A percentile compares a stretch with the other conserved stretches of the same genome.
Conservation (phyloP, 2,329 filamentous ascomycete species). For the Septoria linicola region DNA sequence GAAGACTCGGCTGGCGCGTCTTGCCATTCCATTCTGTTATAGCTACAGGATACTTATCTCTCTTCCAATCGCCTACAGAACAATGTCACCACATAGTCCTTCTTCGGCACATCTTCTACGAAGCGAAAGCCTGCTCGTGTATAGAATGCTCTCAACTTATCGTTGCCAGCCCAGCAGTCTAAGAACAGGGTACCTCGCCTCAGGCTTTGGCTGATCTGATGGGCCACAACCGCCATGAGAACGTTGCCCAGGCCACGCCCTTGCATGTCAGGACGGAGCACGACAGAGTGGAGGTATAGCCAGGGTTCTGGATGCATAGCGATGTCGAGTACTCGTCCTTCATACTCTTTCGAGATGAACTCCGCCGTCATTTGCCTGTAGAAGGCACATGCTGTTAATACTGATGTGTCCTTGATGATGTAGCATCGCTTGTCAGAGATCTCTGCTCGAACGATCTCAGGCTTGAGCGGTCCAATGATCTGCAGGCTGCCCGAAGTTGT, state of each 20-base stretch:
- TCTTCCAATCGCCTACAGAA: slow-evolving; percentile 4
- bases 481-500: slow-evolving; percentile 19
- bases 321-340: neutral
- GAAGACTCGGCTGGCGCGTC: too few species aligned
- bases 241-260: slow-evolving; percentile 8
- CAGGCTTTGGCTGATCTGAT: neutral
- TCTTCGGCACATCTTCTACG: slow-evolving; percentile 12
- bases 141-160: slow-evolving; percentile 18
- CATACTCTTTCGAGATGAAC: slow-evolving; percentile 1
- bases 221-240: slow-evolving; percentile 2
- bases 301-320: slow-evolving; percentile 3
- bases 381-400: neutral
- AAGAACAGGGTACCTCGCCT: slow-evolving; percentile 15
- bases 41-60: neutral
- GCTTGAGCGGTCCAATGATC: slow-evolving; percentile 1
- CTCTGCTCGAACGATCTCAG: neutral
- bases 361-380: neutral
- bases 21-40: too few species aligned
- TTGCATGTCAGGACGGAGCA: slow-evolving; percentile 17
- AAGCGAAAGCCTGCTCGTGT: slow-evolving; percentile 9
- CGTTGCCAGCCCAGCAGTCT: slow-evolving; percentile 21
- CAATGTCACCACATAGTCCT: slow-evolving; percentile 17
- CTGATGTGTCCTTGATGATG: neutral
- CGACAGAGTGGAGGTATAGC: slow-evolving; percentile 17
- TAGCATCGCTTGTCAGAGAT: slow-evolving; percentile 1